Evolutionary conservation across 352 stramenopile species (phyloP).

Genomic region (Phytophthora aleatoria): DNA sequence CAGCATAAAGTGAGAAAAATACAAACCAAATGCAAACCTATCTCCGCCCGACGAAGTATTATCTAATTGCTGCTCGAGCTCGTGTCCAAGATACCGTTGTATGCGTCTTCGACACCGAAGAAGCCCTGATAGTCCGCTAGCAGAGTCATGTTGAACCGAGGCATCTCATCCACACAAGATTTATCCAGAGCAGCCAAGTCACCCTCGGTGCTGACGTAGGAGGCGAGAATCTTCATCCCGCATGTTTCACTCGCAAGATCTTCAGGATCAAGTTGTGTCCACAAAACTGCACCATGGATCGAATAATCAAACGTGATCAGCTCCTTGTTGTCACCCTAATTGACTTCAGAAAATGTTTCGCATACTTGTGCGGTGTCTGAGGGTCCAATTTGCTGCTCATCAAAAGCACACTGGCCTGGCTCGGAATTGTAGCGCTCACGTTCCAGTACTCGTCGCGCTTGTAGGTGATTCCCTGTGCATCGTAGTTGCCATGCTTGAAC

Average conservation of each 20-base stretch:
- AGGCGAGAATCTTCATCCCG: background rate
- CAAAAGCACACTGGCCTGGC: background rate
- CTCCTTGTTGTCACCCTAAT: background rate
- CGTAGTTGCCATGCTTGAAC: background rate
- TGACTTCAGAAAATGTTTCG: background rate
- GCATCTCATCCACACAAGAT: too few species aligned
- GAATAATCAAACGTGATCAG: background rate
- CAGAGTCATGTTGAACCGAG: too few species aligned
- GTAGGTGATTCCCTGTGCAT: background rate
- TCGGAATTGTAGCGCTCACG: background rate
- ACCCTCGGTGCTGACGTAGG: background rate
- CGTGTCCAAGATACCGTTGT: too few species aligned
- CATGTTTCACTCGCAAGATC: background rate
- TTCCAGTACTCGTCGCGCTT: background rate
- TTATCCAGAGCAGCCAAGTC: too few species aligned
- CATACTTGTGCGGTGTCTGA: background rate
- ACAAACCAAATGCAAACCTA: too few species aligned
- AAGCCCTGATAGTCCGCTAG: too few species aligned
- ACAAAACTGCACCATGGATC: background rate
- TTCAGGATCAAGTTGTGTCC: background rate
- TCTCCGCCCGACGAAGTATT: too few species aligned
- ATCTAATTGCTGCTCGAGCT: too few species aligned
- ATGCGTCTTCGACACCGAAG: too few species aligned
- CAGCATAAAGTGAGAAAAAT: too few species aligned
- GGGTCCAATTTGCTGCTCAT: background rate